Evolutionary conservation across 495 filamentous ascomycete genomes (phyloP).

Genomic region (Aspergillus baeticus): DNA sequence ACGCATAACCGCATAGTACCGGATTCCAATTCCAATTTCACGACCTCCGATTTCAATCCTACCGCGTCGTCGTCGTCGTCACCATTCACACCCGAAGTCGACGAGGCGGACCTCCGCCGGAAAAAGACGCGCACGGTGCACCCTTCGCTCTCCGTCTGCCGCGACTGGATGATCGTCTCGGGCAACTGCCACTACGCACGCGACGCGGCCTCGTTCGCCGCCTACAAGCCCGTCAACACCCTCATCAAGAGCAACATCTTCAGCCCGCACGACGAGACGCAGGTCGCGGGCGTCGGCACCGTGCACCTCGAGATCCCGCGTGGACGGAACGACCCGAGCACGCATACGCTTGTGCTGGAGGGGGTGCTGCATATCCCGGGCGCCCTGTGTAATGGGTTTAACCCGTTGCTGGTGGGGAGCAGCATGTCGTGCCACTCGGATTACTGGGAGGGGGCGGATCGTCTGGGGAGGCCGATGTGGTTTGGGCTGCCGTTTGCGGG

Average conservation of each 20-base stretch:
- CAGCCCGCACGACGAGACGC: conserved; percentile 23
- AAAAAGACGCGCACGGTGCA: conserved; percentile 7
- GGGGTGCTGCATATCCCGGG: conserved; percentile 32
- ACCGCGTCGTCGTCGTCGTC: no score
- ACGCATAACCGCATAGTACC: neutral
- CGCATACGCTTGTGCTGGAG: conserved; percentile 20
- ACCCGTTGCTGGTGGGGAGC: conserved; percentile 25
- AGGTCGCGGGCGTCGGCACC: conserved; percentile 25
- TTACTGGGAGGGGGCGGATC: conserved; percentile 23
- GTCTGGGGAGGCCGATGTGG: conserved; percentile 20
- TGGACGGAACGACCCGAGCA: neutral
- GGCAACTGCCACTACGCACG: conserved; percentile 34
- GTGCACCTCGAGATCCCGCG: conserved; percentile 21
- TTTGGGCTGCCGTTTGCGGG: conserved; percentile 20
- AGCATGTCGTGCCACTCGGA: conserved; percentile 21
- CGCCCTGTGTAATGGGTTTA: conserved; percentile 32
- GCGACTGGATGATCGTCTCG: conserved; percentile 32
- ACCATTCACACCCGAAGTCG: no score
- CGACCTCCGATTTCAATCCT: no score
- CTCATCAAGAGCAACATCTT: conserved; percentile 23
- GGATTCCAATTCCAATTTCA: neutral
- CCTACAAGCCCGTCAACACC: conserved; percentile 21
- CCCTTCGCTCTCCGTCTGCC: conserved; percentile 11
- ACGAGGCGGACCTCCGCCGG: neutral
- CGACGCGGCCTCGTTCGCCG: conserved; percentile 23